phyloP scores from a whole-genome alignment of 2,329 filamentous ascomycete genomes.

The Phaeosphaeria sp. region DNA sequence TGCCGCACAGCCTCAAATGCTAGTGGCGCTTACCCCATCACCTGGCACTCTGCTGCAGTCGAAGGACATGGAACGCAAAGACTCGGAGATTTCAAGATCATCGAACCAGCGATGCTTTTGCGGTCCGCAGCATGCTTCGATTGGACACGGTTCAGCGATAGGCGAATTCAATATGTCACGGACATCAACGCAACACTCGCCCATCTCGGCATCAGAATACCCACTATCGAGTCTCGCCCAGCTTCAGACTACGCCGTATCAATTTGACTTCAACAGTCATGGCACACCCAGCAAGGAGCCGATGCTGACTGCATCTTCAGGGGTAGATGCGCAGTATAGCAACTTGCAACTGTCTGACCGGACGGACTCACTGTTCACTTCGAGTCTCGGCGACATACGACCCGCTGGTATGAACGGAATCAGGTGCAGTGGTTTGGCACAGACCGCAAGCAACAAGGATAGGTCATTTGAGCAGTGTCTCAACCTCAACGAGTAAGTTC shows the following conservation, averaged over 20 bases:
- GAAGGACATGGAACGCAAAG: conserved; percentile 17
- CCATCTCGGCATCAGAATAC: neutral
- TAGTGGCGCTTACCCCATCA: conserved; percentile 3
- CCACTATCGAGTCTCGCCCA: neutral
- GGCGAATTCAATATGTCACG: conserved; percentile 9
- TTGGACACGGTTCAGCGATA: neutral
- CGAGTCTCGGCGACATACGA: neutral
- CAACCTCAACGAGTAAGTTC: neutral
- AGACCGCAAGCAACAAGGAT: neutral
- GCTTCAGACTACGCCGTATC: neutral
- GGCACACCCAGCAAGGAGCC: neutral
- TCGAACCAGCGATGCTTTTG: conserved; percentile 2
- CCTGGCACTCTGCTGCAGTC: conserved; percentile 7
- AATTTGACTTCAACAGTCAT: neutral
- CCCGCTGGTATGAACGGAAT: too few relatives aligned
- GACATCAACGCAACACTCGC: conserved; percentile 11
- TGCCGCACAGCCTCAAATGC: conserved; percentile 23
- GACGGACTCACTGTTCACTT: neutral
- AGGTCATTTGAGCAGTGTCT: neutral
- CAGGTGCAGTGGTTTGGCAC: neutral
- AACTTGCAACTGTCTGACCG: neutral
- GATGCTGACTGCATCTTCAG: neutral
- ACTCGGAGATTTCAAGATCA: conserved; percentile 17
- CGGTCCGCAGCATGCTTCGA: conserved; percentile 3
- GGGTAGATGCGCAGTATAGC: neutral